Evolutionary conservation across 2,329 filamentous ascomycete species (phyloP), one percentile per base, ranked within the genome.

Genomic region (Colletotrichum musicola): DNA sequence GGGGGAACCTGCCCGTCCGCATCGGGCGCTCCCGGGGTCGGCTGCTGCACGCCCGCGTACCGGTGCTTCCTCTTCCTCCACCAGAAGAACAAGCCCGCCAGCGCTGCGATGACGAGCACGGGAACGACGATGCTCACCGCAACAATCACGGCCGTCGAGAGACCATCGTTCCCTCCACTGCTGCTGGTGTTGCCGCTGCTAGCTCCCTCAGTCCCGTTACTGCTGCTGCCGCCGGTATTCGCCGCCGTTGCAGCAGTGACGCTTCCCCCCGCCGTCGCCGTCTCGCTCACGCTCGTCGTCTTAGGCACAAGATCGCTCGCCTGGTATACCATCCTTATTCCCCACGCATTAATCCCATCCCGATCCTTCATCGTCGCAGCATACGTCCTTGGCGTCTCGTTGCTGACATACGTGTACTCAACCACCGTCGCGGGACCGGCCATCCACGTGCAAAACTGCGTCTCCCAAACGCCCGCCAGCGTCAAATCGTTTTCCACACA

Each of bases 311-410:
- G 13, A 25, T 76, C 74, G 9, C 65, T 73, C 14, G 68, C 59
- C 51, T 75, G 71, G 46, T 74, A 72, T 20, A 76, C 73, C 74
- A 76, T 76, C 27, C 74, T 68, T 9, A 76, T 67, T 12, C 74
- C 74, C 18, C 64, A 74, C 2, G 73, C 75, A 30, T 74, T 72
- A 12, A 75, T 60, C 1, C 73, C 73, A 7, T 63, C 71, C 0
- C 71, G 66, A 22, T 51, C 54, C 35, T 10, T 56, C 47, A 75
- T 62, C 6, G 68, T 71, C 16, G 55, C 60, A 6, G 64, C 60
- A 4, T 38, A 38, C 1, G 64, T 74, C 6, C 51, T 55, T 10
- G 69, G 70, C 7, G 38, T 61, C 1, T 71, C 73, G 20, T 54
- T 42, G 14, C 53, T 60, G 4, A 68, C 68, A 22, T 50, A 13